Percentiles rank a stretch among this genome's conserved stretches.
These are phyloP conservation scores for Chernovozyma aurita DNA, from an alignment of 1,139 yeast species.

Conservation along the genomic window DNA sequence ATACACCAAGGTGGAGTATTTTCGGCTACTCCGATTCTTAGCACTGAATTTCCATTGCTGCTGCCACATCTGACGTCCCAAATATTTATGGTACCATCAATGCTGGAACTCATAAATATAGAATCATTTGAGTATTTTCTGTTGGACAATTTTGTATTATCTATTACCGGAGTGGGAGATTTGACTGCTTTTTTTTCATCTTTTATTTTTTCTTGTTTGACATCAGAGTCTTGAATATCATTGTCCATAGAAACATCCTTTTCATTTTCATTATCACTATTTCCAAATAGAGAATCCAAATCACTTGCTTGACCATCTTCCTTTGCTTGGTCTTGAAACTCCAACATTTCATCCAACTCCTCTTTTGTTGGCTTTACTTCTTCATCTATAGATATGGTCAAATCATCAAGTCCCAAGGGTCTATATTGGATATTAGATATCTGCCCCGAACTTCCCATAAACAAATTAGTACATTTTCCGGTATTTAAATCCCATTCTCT, in stretches of 20 bases:
- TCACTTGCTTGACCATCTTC: constrained; percentile 51
- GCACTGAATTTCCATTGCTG: constrained; percentile 37
- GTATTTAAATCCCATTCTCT: constrained; percentile 83
- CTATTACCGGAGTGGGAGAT: constrained; percentile 7
- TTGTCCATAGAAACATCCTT: constrained; percentile 7
- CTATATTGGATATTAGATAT: constrained; percentile 74
- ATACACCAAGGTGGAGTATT: constrained; percentile 94
- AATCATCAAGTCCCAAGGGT: constrained; percentile 58
- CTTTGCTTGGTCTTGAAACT: not conserved
- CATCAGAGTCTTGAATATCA: no score
- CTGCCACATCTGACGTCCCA: constrained; percentile 70
- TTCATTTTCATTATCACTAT: constrained; percentile 56
- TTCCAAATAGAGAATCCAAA: constrained; percentile 78
- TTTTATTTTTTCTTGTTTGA: constrained; percentile 9
- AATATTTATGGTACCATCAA: constrained; percentile 76
- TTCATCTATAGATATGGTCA: constrained; percentile 15
- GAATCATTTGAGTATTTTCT: constrained; percentile 42
- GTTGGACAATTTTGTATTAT: constrained; percentile 13
- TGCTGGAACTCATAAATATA: constrained; percentile 72
- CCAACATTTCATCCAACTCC: constrained; percentile 11
- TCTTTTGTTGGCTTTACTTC: constrained; percentile 12
- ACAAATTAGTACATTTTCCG: constrained; percentile 52
- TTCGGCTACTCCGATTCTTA: constrained; percentile 52
- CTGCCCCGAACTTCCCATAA: constrained; percentile 65
- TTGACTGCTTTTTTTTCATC: constrained; percentile 18